Evolutionary conservation across 768 basidiomycete genomes (phyloP), one percentile per base, ranked within the genome.

Genomic region (Sutorius australiensis): DNA sequence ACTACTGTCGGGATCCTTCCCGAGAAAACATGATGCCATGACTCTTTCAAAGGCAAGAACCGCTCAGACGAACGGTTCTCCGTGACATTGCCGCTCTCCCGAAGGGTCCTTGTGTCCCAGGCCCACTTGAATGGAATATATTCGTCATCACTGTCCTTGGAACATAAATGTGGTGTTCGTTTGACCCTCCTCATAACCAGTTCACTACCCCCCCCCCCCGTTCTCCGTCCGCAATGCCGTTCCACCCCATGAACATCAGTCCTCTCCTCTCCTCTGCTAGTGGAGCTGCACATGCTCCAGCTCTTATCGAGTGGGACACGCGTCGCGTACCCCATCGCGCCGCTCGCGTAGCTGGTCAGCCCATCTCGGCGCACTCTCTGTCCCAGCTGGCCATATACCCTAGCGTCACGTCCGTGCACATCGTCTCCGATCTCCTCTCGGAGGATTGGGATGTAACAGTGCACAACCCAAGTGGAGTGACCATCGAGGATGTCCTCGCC

Each of bases 241-340:
- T 51, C 31, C 64, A 64, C 5, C 30, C 1, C 32, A 54, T 58
- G 27, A 31, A 6, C 11, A 50, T 71, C 14, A 61, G 57, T 30
- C 27, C 54, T 13, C 58, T 69, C 7, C 52, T 69, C 7, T 46
- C 57, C 2, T 24, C 58, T 8, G 30, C 52, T 30, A 40, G 56
- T 9, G 60, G 63, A 17, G 50, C 59, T 3, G 51, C 44, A 10
- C 12, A 53, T 51, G 42, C 28, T 16, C 49, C 53, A n/a, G 53
- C 60, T 44, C 64, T 61, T 10, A 52, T 82, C 34, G 53, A 74
- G 14, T 84, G 82, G 82, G 81, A 84, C 61, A 40, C 80, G 40
- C 76, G 80, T 34, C 66, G 72, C 48, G 30, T 70, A n/a, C 79
- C 80, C 9, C 65, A 9, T 52, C 68, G 37, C 27, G 27, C 46